phyloP scores from a whole-genome alignment of 805 yeast species.

The Cyberlindnera petersonii region DNA sequence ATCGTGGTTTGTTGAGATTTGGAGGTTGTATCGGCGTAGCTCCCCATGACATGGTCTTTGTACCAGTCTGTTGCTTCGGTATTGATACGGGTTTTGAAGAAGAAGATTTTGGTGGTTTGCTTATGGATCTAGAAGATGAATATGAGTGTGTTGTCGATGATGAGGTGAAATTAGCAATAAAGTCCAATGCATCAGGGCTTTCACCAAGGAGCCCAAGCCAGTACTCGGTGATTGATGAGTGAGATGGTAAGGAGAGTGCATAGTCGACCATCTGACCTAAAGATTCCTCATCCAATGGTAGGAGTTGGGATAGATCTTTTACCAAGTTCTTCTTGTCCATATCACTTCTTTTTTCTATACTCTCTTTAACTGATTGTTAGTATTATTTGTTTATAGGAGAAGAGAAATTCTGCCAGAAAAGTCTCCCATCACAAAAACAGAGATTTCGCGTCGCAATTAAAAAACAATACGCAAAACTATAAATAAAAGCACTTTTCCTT shows the following conservation, averaged over 20 bases:
- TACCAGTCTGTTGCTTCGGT: background rate
- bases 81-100: background rate
- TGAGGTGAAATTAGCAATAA: constrained; percentile 43
- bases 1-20: constrained; percentile 11
- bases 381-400: too few relatives aligned
- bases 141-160: constrained; percentile 21
- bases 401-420: too few relatives aligned
- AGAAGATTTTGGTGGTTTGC: background rate
- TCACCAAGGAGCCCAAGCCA: constrained; percentile 56
- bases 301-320: constrained; percentile 28
- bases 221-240: constrained; percentile 47
- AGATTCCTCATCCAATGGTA: constrained; percentile 59
- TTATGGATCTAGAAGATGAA: constrained; percentile 8
- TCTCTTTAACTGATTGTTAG: too few relatives aligned
- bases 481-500: too few relatives aligned
- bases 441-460: too few relatives aligned
- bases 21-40: background rate
- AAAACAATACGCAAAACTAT: too few relatives aligned
- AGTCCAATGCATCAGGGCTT: constrained; percentile 46
- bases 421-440: too few relatives aligned
- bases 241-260: constrained; percentile 42
- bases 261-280: constrained; percentile 52
- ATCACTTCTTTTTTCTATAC: background rate
- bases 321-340: constrained; percentile 7
- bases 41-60: constrained; percentile 20